Base-by-base conservation (phyloP, 1,284 basidiomycete genomes). In the Apiotrichum siamense region DNA sequence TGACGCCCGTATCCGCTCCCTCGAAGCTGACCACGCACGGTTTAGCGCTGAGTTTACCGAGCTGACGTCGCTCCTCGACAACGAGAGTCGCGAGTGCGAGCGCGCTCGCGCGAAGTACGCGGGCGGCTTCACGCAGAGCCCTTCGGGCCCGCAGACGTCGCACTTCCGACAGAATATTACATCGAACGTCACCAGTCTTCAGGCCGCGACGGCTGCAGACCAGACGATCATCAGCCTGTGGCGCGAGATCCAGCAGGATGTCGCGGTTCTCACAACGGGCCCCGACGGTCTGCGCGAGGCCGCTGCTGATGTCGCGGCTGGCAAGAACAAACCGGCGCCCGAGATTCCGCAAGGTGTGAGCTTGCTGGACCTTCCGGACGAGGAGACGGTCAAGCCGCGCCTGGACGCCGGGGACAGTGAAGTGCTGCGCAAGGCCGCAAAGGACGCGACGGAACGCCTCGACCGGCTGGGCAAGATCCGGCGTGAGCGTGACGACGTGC, bases 41-140 rank as follows among this genome's bases (percentile, higher is more conserved):
- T 85, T 85, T 29, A 79, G 79, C 57, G 65, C 72, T 15, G 84
- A 86, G 42, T 75, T 93, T 33, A 81, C 85, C 9, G 72, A 75
- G 18, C 69, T 84, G 33, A 78, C 78, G 11, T 76, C 79, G 11
- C 81, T 87, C 41, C 73, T 93, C 40, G 89, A 92, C 25, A 75
- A 77, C 37, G 90, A 93, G 72, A 84, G 82, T 35, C 77, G 82
- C 54, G 88, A 90, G 49, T 92, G 88, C 68, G 89, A 93, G 73
- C 78, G 81, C 43, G 82, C 85, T 80, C 77, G 89, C 49, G 77
- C 93, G 52, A 86, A 87, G 70, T 91, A 90, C 70, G 86, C 87
- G 29, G 87, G 92, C 61, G 71, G 83, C 35, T 98, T 91, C 85
- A 86, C 85, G 9, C 94, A 97, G 72, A 80, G 82, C n/a, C 94